Conservation (phyloP, 2,329 filamentous ascomycete genomes). For the Lasiodiplodia gonubiensis region DNA sequence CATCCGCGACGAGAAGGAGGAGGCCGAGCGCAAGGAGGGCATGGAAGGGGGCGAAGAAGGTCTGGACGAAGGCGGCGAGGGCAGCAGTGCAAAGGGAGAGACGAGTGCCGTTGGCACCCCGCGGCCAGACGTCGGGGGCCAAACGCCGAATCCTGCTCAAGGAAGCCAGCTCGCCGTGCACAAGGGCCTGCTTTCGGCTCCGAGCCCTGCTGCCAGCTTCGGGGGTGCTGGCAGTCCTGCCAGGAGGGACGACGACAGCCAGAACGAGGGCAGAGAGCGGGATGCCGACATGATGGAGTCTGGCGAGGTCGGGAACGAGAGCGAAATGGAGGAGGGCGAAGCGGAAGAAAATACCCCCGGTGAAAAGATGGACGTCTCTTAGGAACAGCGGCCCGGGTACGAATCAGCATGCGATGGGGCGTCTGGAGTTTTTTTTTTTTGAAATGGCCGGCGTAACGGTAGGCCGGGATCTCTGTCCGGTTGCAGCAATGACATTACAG, state of each 20-base stretch:
- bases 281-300: constrained; percentile 32
- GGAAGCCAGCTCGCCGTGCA: constrained; percentile 17
- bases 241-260: constrained; percentile 35
- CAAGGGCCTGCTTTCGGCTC: constrained; percentile 13
- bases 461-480: background rate
- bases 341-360: constrained; percentile 22
- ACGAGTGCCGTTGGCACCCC: constrained; percentile 53
- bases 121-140: constrained; percentile 45
- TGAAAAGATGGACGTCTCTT: constrained; percentile 28
- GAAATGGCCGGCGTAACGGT: background rate
- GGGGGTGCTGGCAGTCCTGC: constrained; percentile 38
- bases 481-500: constrained; percentile 12
- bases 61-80: constrained; percentile 48
- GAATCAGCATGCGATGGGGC: constrained; percentile 3
- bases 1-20: constrained; percentile 94
- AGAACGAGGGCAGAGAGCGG: constrained; percentile 42
- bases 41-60: constrained; percentile 49
- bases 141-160: constrained; percentile 19
- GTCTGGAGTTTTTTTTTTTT: background rate
- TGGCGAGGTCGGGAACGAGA: constrained; percentile 26
- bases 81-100: constrained; percentile 44
- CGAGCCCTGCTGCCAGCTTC: constrained; percentile 35
- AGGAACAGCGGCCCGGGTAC: background rate
- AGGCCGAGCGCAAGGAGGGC: constrained; percentile 85
- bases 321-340: constrained; percentile 34